These are phyloP conservation scores for Penicillium simplicissimum DNA, from an alignment of 495 filamentous ascomycete genomes.

Conservation along the genomic window DNA sequence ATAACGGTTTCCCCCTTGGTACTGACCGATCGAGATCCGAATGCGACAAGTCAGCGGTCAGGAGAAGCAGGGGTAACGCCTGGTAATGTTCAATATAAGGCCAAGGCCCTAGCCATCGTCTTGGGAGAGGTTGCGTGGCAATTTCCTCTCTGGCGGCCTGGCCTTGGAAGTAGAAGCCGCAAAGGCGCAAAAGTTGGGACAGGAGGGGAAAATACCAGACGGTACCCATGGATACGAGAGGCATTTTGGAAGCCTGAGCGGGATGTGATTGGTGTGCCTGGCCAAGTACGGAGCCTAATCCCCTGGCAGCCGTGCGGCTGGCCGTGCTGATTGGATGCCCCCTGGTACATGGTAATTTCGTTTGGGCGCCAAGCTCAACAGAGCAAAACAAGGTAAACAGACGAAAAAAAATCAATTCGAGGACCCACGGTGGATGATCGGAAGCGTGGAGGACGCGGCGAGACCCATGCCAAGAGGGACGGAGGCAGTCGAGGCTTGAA, in stretches of 20 bases:
- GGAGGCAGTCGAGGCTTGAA: constrained; percentile 11
- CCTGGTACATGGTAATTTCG: constrained; percentile 19
- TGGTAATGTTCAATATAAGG: background rate
- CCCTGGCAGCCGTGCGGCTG: background rate
- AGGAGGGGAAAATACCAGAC: constrained; percentile 1
- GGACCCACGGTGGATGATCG: constrained; percentile 9
- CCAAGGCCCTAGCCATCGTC: background rate
- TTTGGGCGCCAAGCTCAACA: constrained; percentile 14
- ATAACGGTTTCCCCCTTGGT: constrained; percentile 16
- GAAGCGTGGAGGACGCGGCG: constrained; percentile 1
- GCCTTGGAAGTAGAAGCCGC: background rate
- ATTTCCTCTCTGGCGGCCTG: background rate
- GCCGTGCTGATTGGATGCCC: constrained; percentile 11
- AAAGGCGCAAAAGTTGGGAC: background rate
- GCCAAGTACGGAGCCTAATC: constrained; percentile 6
- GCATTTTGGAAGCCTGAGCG: constrained; percentile 14
- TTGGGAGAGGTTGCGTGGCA: background rate
- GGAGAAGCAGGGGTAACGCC: background rate
- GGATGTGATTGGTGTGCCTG: constrained; percentile 34
- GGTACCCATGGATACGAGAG: constrained; percentile 30
- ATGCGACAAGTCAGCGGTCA: background rate
- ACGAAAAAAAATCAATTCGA: background rate
- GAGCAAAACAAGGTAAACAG: constrained; percentile 12
- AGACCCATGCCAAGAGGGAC: constrained; percentile 8
- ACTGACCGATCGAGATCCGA: background rate